Evolutionary conservation across 2,329 filamentous ascomycete genomes (phyloP).

Genomic region (Moelleriella libera): DNA sequence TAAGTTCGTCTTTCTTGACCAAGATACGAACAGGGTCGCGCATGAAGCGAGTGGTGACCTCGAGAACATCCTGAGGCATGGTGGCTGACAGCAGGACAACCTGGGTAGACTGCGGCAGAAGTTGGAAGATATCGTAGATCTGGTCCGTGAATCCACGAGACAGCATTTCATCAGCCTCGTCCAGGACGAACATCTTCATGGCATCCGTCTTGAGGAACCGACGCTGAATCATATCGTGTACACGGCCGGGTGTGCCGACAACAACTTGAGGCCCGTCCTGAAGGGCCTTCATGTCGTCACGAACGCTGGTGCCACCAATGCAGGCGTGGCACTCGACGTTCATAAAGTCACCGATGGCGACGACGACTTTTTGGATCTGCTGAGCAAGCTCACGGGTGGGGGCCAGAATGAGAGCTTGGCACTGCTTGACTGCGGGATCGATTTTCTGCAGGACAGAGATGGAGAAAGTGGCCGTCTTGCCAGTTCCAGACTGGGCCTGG

Average conservation of each 20-base stretch:
- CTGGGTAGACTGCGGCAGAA: constrained; percentile 94
- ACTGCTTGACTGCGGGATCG: constrained; percentile 85
- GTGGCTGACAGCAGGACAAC: constrained; percentile 96
- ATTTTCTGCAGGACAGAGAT: constrained; percentile 99
- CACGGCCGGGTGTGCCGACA: constrained; percentile 94
- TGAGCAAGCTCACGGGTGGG: constrained; percentile 97
- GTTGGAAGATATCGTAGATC: constrained; percentile 99
- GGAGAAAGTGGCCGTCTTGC: constrained; percentile 99
- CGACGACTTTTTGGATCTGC: constrained; percentile 98
- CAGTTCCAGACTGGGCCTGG: constrained; percentile 98
- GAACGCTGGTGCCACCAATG: constrained; percentile 95
- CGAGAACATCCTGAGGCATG: constrained; percentile 97
- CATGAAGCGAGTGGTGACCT: constrained; percentile 99
- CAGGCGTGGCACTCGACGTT: constrained; percentile 97
- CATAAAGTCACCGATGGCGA: constrained; percentile 99
- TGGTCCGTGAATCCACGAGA: constrained; percentile 99
- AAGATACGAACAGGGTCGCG: constrained; percentile 96
- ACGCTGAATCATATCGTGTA: constrained; percentile 99
- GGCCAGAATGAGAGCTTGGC: constrained; percentile 95
- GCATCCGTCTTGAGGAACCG: constrained; percentile 90
- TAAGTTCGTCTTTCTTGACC: constrained; percentile 99
- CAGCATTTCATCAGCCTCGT: constrained; percentile 99
- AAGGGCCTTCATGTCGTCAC: constrained; percentile 97
- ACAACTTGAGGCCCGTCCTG: constrained; percentile 94
- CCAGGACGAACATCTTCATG: constrained; percentile 99